Conservation (phyloP, 202 grass and related monocot genomes). For the Schoenoplectus triqueter region DNA sequence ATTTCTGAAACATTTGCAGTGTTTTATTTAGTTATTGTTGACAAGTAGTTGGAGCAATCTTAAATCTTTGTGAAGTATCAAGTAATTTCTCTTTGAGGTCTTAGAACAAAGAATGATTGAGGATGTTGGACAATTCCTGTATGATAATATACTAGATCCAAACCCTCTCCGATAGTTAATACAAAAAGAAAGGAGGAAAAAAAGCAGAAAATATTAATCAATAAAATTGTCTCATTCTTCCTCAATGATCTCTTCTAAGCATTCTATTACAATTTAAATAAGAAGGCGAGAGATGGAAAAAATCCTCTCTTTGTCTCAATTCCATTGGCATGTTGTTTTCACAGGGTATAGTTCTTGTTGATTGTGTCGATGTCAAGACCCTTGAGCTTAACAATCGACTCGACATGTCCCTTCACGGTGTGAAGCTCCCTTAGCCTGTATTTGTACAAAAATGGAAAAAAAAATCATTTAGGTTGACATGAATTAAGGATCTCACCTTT, state of each 20-base stretch:
- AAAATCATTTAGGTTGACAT: too few relatives aligned
- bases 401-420: too few relatives aligned
- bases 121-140: neutral
- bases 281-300: slow-evolving; percentile 16
- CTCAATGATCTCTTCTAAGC: slow-evolving; percentile 31
- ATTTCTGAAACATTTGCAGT: neutral
- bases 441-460: too few relatives aligned
- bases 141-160: slow-evolving; percentile 21
- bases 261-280: slow-evolving; percentile 25
- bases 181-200: neutral
- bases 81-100: too few relatives aligned
- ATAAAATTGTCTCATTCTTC: slow-evolving; percentile 28
- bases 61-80: neutral
- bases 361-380: slow-evolving; percentile 72
- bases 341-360: slow-evolving; percentile 81
- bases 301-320: slow-evolving; percentile 14
- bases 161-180: neutral
- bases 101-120: neutral
- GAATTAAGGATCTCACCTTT: neutral
- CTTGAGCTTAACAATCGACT: slow-evolving; percentile 47
- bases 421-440: too few relatives aligned
- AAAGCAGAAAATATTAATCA: slow-evolving; percentile 9
- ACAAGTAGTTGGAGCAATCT: neutral
- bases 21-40: neutral
- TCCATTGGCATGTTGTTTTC: neutral